Base-by-base conservation (phyloP, 805 yeast species). In the Torulaspora indica region DNA sequence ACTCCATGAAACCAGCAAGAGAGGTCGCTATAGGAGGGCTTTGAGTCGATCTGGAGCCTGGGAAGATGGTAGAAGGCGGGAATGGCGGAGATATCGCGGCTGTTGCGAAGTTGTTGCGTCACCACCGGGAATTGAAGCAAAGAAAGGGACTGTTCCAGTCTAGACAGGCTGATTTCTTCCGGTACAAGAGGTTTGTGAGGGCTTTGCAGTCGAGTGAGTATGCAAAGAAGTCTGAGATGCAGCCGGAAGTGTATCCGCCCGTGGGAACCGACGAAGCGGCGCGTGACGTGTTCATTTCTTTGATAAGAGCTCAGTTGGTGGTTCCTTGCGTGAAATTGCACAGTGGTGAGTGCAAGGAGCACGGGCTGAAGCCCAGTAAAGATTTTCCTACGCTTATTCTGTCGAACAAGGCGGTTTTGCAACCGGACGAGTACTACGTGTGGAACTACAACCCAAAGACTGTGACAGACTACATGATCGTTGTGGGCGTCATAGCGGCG, bases 361-460 rank as follows among this genome's bases (percentile, higher is more conserved):
- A 77, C 55, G 79, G 79, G 14, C 67, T 83, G 68, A 75, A 73
- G 47, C 82, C 89, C 37, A 79, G 78, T 59, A 79, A 74, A 52
- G 75, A 74, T 4, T 68, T 67, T 46, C 95, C 95, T n/a, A 76
- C 79, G 8, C 68, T 85, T 47, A 69, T 72, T 38, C 69, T 77
- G 12, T 61, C 73, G 4, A 74, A 71, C 25, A 79, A 78, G 55
- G 90, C 90, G 1, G 73, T 73, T 3, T 65, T 85, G 49, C 66
- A 68, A 33, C 79, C 82, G 1, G 81, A 83, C 60, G 79, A 77
- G 46, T 93, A 93, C 67, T 87, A 78, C 59, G 79, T 81, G 35
- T 93, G 98, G 98, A 72, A 78, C 42, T 89, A 80, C 68, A 78
- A 77, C 46, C 82, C 89, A 39, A 77, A 85, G 47, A 70, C 77